Conservation (phyloP, 352 stramenopile genomes). For the Aphanomyces euteiches region DNA sequence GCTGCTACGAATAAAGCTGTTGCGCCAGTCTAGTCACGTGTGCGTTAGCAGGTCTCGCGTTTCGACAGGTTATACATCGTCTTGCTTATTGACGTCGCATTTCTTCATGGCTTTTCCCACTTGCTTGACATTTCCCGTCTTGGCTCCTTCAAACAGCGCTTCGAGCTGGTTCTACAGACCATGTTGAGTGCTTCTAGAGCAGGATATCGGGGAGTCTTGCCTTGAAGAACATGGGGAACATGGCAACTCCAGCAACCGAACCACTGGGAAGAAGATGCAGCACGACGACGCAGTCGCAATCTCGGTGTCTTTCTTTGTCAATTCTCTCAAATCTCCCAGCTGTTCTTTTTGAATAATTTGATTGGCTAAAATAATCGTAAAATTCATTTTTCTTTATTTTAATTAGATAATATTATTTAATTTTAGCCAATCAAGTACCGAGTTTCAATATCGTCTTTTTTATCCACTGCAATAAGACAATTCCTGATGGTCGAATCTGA, state of each 20-base stretch:
- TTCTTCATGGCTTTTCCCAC: neutral
- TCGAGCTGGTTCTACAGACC: neutral
- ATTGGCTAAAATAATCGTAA: too few relatives aligned
- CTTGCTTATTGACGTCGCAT: too few relatives aligned
- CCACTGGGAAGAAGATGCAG: too few relatives aligned
- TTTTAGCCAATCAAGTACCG: neutral
- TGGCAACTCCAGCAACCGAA: neutral
- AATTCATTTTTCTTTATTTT: too few relatives aligned
- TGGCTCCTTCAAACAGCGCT: neutral
- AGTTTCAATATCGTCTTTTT: neutral
- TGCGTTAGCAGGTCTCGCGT: too few relatives aligned
- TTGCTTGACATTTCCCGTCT: neutral
- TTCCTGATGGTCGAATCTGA: too few relatives aligned
- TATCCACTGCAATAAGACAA: too few relatives aligned
- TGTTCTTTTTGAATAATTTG: too few relatives aligned
- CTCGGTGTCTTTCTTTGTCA: too few relatives aligned
- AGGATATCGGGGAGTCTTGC: neutral
- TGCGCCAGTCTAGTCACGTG: neutral
- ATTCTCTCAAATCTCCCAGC: too few relatives aligned
- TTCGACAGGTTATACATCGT: too few relatives aligned
- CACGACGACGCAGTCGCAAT: too few relatives aligned
- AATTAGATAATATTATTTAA: neutral
- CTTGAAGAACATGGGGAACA: neutral
- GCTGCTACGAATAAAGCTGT: slow-evolving; percentile 1
- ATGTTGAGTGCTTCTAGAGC: neutral